These are phyloP conservation scores for Triticum timopheevii DNA, from an alignment of 176 grass and related monocot species.

Conservation along the genomic window DNA sequence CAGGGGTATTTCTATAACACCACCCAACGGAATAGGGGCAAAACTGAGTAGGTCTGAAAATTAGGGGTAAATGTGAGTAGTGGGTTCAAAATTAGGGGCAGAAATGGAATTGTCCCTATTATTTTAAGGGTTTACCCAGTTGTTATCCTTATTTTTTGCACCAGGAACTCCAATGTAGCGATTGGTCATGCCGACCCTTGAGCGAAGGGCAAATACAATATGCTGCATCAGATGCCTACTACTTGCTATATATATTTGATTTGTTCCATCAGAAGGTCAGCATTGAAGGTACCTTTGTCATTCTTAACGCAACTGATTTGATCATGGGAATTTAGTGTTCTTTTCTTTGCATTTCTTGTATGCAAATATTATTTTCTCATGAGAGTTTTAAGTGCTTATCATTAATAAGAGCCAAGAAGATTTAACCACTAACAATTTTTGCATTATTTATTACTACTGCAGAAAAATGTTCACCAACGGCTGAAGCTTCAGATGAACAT, in stretches of 20 bases:
- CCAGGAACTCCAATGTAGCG: constrained; percentile 98
- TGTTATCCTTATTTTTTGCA: not conserved
- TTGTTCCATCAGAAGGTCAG: constrained; percentile 54
- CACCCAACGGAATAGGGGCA: too few species aligned
- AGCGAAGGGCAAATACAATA: constrained; percentile 87
- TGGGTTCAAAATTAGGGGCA: too few species aligned
- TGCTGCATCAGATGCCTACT: constrained; percentile 97
- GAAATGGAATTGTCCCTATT: not conserved
- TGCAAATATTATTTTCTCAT: not conserved
- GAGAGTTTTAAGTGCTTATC: not conserved
- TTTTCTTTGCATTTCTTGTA: not conserved
- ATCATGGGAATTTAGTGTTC: not conserved
- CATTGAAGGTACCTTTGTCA: constrained; percentile 52
- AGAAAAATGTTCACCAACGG: constrained; percentile 24
- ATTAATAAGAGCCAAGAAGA: not conserved
- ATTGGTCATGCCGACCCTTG: constrained; percentile 86
- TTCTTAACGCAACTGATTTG: not conserved
- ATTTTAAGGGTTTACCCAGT: constrained; percentile 2
- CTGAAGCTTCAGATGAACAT: constrained; percentile 17
- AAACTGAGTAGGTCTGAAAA: too few species aligned
- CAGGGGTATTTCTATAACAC: too few species aligned
- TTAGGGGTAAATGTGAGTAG: too few species aligned
- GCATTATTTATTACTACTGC: constrained; percentile 17
- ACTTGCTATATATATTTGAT: constrained; percentile 85
- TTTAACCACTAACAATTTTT: not conserved